Evolutionary conservation across 805 yeast species (phyloP), one percentile per base, ranked within the genome.

Genomic region (Yueomyces sp.): DNA sequence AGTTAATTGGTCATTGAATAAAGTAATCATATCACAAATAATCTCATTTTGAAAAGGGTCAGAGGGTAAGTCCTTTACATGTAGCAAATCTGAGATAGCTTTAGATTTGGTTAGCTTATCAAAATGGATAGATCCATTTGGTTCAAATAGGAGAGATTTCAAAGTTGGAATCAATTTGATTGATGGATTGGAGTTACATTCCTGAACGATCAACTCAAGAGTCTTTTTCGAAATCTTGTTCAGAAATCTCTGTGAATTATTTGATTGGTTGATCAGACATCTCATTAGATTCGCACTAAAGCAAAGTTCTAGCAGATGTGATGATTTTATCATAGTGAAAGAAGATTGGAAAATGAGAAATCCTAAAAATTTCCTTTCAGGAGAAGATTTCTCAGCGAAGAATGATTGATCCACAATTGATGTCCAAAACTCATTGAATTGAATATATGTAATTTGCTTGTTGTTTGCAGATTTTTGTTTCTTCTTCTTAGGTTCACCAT

Each of bases 281-380:
- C 94, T 71, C 65, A 81, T 59, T 31, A 88, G 67, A 56, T 86
- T 85, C 30, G 73, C 75, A 4, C 83, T 73, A 56, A 82, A 70
- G 2, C 50, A 39, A 1, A 59, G 49, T n/a, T 43, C 42, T 6
- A 30, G 9, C 9, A 30, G 9, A 3, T 52, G 39, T 8, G 55
- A 44, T 2, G 60, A 9, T 1, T 34, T 34, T 11, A 34, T 5
- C 5, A 7, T 1, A 7, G 60, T 55, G 5, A 79, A 56, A 44
- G 77, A 69, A 42, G 69, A 65, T 38, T 64, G 68, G 47, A 88
- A 77, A 8, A 87, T 72, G 51, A 83, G 83, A 52, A 88, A 77
- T 0, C 96, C 97, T 74, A 85, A 75, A 60, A 72, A 84, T 59
- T 88, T 90, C 45, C 95, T 70, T 59, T 88, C 96, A 32, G 80